Evolutionary conservation across 31 red algal genomes (phyloP), one percentile per base, ranked within the genome.

Genomic region (Bonnemaisonia californica): DNA sequence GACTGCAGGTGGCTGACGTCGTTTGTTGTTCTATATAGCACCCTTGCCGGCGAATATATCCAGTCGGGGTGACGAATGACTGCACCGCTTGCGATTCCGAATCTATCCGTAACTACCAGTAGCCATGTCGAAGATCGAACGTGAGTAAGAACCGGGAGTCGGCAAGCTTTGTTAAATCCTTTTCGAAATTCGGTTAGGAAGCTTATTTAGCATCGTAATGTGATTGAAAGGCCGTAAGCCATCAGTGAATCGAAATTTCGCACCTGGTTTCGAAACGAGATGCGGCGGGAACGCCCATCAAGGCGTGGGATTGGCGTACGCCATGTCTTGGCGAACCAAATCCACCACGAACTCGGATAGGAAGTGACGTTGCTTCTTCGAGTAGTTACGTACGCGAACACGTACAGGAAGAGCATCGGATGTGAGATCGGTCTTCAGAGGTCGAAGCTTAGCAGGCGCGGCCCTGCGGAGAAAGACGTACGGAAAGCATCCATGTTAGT

Each of bases 101-200:
- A n/a, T n/a, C n/a, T n/a, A n/a, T n/a, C n/a, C n/a, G n/a, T n/a
- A n/a, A n/a, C n/a, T n/a, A n/a, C n/a, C n/a, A n/a, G n/a, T n/a
- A n/a, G n/a, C n/a, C n/a, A n/a, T 69, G 64, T 13, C 24, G 55
- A 31, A 82, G 54, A 67, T 82, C 79, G 62, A 82, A 82, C 27
- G 79, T 71, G 9, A 64, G 63, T 47, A 56, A 70, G 64, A 82
- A 82, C 21, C 35, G 35, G 26, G 80, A 84, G 39, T 28, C 1
- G 12, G 66, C 35, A 13, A 73, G 67, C 36, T 84, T 72, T 3
- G 48, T 35, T 3, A 84, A 23, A 45, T 84, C 80, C 35, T 84
- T 32, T 41, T 84, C 80, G 30, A 84, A 22, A 2, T 39, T 61
- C 1, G 64, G 67, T 34, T 58, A 2, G 64, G 67, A 61, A 54